Base-by-base conservation (phyloP, 2,329 filamentous ascomycete genomes). In the Cryphonectria nitschkei region DNA sequence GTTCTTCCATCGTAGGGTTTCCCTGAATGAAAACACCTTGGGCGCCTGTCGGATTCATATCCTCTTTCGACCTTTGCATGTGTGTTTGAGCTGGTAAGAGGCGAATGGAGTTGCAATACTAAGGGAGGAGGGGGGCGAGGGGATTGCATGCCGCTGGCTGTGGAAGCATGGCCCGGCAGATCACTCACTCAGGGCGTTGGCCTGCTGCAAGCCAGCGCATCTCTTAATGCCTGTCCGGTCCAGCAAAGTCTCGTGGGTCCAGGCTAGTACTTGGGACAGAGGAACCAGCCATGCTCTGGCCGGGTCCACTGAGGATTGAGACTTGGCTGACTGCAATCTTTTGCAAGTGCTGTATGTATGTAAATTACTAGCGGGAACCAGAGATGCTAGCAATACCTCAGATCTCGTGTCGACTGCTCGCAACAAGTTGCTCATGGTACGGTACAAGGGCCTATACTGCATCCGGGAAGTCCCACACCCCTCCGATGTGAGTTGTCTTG, bases 351-450 rank as follows among this genome's bases (percentile, higher is more conserved):
- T 19, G 29, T 32, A 58, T 32, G 26, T 32, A 34, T 32, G 29
- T 32, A 19, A 29, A 58, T 58, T 34, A 32, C 54, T 58, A 19
- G 54, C 29, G 54, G 4, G 13, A 16, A 58, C 54, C 26, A 58
- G 29, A 32, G 54, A 58, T 58, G 29, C 54, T 58, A 39, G 37
- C 37, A 39, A 58, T 58, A 34, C 54, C 54, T 58, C 54, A 58
- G 46, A 50, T 32, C 29, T 32, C 54, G 29, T 32, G 13, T 58
- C 29, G 29, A 32, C 14, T 19, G 26, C 54, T 58, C 54, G 26
- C 26, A 19, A 58, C 26, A 32, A 19, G 29, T 32, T 58, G 29
- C 54, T 58, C 54, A 19, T 58, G 26, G 6, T 32, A 16, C 54
- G 14, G 46, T 22, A 26, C 2, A 2, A 11, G 26, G 9, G n/a